A percentile compares a stretch with the other conserved stretches of the same genome.
Conservation (phyloP, 768 basidiomycete genomes). For the Mycena leptocephala region DNA sequence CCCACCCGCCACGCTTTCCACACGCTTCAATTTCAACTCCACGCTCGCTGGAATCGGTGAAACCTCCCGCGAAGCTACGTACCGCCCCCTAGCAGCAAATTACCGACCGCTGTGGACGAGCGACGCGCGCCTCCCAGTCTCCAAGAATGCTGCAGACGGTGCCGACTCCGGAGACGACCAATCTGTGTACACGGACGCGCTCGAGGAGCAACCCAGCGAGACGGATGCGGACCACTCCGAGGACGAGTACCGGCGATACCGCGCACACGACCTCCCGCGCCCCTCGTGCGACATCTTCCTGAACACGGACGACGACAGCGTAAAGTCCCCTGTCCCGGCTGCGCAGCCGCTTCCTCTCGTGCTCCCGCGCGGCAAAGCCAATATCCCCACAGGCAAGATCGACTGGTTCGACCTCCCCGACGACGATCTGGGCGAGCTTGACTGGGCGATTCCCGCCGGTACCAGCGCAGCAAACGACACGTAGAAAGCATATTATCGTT, state of each 20-base stretch:
- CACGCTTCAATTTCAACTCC: conserved; percentile 14
- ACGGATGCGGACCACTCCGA: conserved; percentile 12
- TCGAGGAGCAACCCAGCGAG: conserved; percentile 22
- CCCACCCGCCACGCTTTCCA: background rate
- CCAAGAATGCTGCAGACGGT: background rate
- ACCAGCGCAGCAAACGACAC: background rate
- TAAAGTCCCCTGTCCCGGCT: background rate
- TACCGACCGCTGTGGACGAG: conserved; percentile 18
- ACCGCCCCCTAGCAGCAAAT: background rate
- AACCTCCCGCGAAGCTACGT: background rate
- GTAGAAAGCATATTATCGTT: background rate
- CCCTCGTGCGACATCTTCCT: conserved; percentile 32
- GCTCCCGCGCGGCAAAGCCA: conserved; percentile 17
- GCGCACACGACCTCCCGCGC: conserved; percentile 22
- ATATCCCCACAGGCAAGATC: conserved; percentile 18
- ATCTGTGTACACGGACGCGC: conserved; percentile 26
- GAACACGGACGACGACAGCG: conserved; percentile 8
- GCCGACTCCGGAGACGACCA: conserved; percentile 7
- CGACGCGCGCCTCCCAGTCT: background rate
- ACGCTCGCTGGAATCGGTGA: conserved; percentile 20
- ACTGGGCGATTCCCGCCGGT: background rate
- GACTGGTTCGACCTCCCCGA: conserved; percentile 36
- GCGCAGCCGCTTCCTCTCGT: background rate
- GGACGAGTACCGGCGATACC: conserved; percentile 13
- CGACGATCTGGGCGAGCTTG: conserved; percentile 26